Conservation (phyloP, 805 yeast species). For the Metschnikowia similis region DNA sequence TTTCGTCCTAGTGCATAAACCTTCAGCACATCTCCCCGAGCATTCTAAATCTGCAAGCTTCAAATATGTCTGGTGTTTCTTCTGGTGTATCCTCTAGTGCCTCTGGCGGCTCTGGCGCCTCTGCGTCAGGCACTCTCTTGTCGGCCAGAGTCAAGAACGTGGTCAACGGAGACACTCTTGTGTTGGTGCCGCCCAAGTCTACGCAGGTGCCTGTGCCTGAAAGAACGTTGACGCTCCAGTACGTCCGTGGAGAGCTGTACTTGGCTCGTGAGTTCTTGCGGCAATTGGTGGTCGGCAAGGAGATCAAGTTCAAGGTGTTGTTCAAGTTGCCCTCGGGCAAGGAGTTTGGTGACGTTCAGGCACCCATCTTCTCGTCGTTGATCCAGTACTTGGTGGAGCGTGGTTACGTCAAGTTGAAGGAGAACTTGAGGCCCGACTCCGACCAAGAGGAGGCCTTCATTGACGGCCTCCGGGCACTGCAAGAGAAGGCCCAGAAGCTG, state of each 20-base stretch:
- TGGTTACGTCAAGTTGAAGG: slow-evolving; percentile 63
- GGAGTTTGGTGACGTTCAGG: slow-evolving; percentile 67
- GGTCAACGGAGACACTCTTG: slow-evolving; percentile 65
- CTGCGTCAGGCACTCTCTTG: background rate
- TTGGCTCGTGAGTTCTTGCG: slow-evolving; percentile 62
- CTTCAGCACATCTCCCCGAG: too few species aligned
- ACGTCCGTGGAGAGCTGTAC: slow-evolving; percentile 55
- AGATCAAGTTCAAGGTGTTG: slow-evolving; percentile 52
- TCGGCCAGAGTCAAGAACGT: slow-evolving; percentile 67
- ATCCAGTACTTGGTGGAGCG: slow-evolving; percentile 50
- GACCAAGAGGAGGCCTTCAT: slow-evolving; percentile 41
- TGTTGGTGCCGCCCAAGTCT: slow-evolving; percentile 48
- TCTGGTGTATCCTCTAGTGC: background rate
- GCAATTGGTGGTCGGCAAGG: slow-evolving; percentile 59
- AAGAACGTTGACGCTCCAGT: slow-evolving; percentile 59
- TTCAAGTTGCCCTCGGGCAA: slow-evolving; percentile 52
- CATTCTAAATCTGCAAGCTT: too few species aligned
- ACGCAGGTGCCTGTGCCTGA: slow-evolving; percentile 48
- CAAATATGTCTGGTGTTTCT: background rate
- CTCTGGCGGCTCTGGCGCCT: background rate
- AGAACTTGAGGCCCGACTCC: slow-evolving; percentile 36
- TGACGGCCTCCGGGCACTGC: slow-evolving; percentile 34
- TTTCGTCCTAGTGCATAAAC: background rate
- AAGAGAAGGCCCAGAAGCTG: slow-evolving; percentile 49
- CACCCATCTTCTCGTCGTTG: slow-evolving; percentile 61